Conservation (phyloP, 2,329 filamentous ascomycete species). For the Aureobasidium sp. region DNA sequence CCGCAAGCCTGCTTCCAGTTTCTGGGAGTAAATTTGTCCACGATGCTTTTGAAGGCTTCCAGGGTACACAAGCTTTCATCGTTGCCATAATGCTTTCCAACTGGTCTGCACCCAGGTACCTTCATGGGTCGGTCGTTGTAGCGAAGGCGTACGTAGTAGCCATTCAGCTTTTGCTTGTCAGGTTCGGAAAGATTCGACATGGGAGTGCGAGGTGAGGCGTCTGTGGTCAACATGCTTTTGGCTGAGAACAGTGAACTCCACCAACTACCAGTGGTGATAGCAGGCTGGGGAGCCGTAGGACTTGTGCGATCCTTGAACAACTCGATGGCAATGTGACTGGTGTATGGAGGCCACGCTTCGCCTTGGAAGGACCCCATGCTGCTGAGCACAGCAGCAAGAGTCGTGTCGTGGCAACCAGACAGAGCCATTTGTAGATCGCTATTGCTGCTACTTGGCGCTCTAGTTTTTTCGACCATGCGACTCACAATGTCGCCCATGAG, state of each 20-base stretch:
- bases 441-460: conserved; percentile 35
- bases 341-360: conserved; percentile 82
- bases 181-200: conserved; percentile 48
- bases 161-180: conserved; percentile 57
- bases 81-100: conserved; percentile 76
- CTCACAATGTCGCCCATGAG: conserved; percentile 74
- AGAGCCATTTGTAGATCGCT: conserved; percentile 64
- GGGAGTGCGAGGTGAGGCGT: conserved; percentile 43
- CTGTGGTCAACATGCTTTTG: conserved; percentile 17
- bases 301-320: conserved; percentile 58
- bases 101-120: conserved; percentile 70
- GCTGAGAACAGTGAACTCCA: conserved; percentile 31
- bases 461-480: conserved; percentile 40
- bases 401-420: conserved; percentile 89
- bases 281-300: conserved; percentile 22
- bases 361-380: conserved; percentile 71
- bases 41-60: conserved; percentile 84
- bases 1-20: conserved; percentile 66
- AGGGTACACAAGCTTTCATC: conserved; percentile 89
- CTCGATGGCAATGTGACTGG: conserved; percentile 85
- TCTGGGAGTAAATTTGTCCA: conserved; percentile 79
- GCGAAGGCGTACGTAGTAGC: conserved; percentile 80
- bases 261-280: conserved; percentile 25
- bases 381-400: conserved; percentile 69
- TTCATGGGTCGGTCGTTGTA: conserved; percentile 83